phyloP scores from a whole-genome alignment of 2,329 filamentous ascomycete species.

The Alternaria brassicicola region DNA sequence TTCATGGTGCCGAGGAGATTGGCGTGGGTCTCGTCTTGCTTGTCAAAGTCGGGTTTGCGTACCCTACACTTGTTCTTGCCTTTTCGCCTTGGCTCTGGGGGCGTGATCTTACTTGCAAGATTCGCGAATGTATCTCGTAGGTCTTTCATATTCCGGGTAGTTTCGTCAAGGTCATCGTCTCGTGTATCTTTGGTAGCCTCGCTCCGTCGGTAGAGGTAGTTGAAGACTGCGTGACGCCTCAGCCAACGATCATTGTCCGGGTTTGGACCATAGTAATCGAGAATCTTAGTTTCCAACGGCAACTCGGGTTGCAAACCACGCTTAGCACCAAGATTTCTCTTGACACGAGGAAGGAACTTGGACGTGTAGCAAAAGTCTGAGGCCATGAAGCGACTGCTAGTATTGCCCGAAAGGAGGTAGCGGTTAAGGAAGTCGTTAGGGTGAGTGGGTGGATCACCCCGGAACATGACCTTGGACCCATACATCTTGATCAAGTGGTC shows the following conservation, averaged over 20 bases:
- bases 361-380: constrained; percentile 4
- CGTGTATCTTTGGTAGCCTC: neutral
- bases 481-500: constrained; percentile 29
- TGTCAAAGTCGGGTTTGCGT: constrained; percentile 11
- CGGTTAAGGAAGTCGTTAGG: constrained; percentile 19
- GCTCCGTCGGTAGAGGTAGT: constrained; percentile 8
- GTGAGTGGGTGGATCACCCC: constrained; percentile 21
- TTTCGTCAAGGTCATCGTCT: neutral
- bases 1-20: constrained; percentile 11
- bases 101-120: constrained; percentile 4
- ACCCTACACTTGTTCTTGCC: constrained; percentile 11
- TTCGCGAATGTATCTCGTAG: constrained; percentile 8
- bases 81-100: neutral
- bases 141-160: neutral
- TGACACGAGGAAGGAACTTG: neutral
- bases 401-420: constrained; percentile 6
- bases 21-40: constrained; percentile 2
- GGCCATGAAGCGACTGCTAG: constrained; percentile 6
- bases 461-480: constrained; percentile 20
- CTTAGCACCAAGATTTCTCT: constrained; percentile 4
- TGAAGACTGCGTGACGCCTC: constrained; percentile 25
- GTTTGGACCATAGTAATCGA: constrained; percentile 15
- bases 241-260: constrained; percentile 17
- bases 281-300: constrained; percentile 18
- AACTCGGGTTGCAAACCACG: constrained; percentile 14